These are phyloP conservation scores for peach (Prunus persica) DNA, from an alignment of 306 rosid species.

Conservation along the genomic window DNA sequence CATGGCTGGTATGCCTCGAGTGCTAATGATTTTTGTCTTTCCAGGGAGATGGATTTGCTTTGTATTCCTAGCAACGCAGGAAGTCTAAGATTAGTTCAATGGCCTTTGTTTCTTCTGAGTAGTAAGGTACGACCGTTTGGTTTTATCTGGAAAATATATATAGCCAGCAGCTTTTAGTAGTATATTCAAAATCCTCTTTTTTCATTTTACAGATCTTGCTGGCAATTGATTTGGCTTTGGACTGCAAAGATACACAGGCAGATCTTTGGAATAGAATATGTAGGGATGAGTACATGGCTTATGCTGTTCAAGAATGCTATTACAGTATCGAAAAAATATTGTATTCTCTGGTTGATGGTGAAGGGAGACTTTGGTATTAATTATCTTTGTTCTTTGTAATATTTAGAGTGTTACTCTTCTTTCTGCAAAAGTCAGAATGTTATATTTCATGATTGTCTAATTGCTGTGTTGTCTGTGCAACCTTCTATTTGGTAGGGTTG, in stretches of 20 bases:
- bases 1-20: conserved; percentile 14
- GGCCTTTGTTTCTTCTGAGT: conserved; percentile 98
- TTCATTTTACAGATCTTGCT: conserved; percentile 56
- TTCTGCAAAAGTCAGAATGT: neutral
- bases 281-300: conserved; percentile 92
- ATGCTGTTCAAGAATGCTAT: conserved; percentile 92
- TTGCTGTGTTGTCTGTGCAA: neutral
- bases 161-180: neutral
- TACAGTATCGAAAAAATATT: conserved; percentile 77
- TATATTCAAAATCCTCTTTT: conserved; percentile 14
- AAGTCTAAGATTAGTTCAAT: conserved; percentile 84
- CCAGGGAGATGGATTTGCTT: conserved; percentile 93
- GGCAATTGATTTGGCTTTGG: conserved; percentile 92
- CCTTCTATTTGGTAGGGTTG: conserved; percentile 64
- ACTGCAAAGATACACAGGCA: conserved; percentile 81
- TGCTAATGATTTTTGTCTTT: conserved; percentile 21
- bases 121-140: conserved; percentile 62
- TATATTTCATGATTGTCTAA: neutral
- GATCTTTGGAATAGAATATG: conserved; percentile 89
- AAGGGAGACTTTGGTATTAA: conserved; percentile 88
- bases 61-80: conserved; percentile 89
- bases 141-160: conserved; percentile 11
- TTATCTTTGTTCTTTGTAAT: conserved; percentile 15
- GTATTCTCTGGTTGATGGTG: conserved; percentile 70
- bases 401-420: conserved; percentile 1